These are phyloP conservation scores for Fusarium citri DNA, from an alignment of 2,329 filamentous ascomycete genomes.

Conservation along the genomic window DNA sequence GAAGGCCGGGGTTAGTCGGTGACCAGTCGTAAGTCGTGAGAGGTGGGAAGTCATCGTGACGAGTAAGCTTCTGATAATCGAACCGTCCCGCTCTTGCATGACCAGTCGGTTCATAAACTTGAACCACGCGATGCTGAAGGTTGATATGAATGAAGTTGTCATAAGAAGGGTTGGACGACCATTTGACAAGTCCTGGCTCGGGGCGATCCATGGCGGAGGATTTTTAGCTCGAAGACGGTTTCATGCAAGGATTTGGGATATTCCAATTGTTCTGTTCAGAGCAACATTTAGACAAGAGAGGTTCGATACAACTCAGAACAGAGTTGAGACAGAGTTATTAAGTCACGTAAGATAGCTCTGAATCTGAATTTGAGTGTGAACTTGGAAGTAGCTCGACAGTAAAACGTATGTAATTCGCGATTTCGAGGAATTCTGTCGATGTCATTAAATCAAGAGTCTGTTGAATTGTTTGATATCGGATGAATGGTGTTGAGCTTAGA, in stretches of 20 bases:
- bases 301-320: conserved; percentile 5
- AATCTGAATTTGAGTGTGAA: not conserved
- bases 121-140: conserved; percentile 70
- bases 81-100: conserved; percentile 67
- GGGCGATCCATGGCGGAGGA: conserved; percentile 64
- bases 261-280: not conserved
- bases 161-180: conserved; percentile 69
- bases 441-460: conserved; percentile 6
- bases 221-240: not conserved
- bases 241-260: not conserved
- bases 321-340: conserved; percentile 14
- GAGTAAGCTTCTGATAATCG: conserved; percentile 67
- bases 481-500: conserved; percentile 26
- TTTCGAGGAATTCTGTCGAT: conserved; percentile 9
- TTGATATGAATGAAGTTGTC: conserved; percentile 75
- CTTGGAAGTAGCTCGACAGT: not conserved
- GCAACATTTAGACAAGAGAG: not conserved
- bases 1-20: conserved; percentile 69
- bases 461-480: not conserved
- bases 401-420: not conserved
- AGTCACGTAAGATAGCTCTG: conserved; percentile 7
- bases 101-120: conserved; percentile 72
- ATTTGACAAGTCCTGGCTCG: conserved; percentile 73
- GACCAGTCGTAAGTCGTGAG: conserved; percentile 77
- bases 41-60: conserved; percentile 72